Conservation (phyloP, 1,284 basidiomycete species). For the Marasmius oreades region DNA sequence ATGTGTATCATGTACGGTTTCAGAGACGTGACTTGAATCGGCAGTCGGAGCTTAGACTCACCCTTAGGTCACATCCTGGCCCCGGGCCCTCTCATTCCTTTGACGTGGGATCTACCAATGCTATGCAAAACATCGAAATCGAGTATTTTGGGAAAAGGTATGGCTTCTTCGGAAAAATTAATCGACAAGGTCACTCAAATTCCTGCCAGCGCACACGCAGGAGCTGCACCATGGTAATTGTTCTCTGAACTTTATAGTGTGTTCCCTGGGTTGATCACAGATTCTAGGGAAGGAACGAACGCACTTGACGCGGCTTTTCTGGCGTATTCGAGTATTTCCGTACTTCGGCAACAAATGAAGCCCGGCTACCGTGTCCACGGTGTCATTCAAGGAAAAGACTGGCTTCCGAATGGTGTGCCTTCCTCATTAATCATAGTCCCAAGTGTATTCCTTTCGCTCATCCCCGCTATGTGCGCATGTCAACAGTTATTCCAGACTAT, state of each 20-base stretch:
- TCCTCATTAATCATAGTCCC: too few relatives aligned
- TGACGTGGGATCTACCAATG: constrained; percentile 49
- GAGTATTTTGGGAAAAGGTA: constrained; percentile 70
- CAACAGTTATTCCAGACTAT: constrained; percentile 76
- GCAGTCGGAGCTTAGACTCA: background rate
- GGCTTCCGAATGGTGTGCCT: constrained; percentile 57
- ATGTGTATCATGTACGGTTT: constrained; percentile 65
- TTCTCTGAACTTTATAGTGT: constrained; percentile 8
- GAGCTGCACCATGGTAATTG: constrained; percentile 56
- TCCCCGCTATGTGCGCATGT: constrained; percentile 2
- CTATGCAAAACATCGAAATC: constrained; percentile 55
- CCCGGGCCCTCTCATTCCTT: constrained; percentile 45
- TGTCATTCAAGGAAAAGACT: constrained; percentile 57
- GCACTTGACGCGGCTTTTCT: constrained; percentile 83
- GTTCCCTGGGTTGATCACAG: background rate
- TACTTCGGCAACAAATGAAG: constrained; percentile 71
- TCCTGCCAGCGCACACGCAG: constrained; percentile 63
- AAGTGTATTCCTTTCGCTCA: background rate
- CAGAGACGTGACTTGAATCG: constrained; percentile 2
- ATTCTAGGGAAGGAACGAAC: constrained; percentile 72
- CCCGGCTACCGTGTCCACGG: constrained; percentile 68
- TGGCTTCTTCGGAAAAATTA: constrained; percentile 19
- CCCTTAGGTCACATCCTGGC: constrained; percentile 60
- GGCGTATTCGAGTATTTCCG: constrained; percentile 73
- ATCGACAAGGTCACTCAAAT: background rate